These are phyloP conservation scores for Pulicaria dysenterica DNA, from an alignment of 129 eudicot genomes.

Conservation along the genomic window DNA sequence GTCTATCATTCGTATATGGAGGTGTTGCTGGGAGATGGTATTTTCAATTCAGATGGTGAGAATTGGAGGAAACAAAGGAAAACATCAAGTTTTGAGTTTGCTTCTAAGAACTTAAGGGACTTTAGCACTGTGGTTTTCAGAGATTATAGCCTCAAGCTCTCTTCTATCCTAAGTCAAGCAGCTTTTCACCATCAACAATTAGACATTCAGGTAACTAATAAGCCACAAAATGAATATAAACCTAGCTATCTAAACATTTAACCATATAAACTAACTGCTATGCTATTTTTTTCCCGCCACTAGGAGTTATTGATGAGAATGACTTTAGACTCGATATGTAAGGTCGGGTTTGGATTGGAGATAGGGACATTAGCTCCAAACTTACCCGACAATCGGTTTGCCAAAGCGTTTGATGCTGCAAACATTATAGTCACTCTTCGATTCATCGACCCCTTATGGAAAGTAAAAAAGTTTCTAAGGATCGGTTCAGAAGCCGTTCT, in stretches of 20 bases:
- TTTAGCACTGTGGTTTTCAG: conserved; percentile 92
- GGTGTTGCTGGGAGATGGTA: conserved; percentile 93
- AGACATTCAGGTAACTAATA: conserved; percentile 76
- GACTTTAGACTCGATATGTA: conserved; percentile 98
- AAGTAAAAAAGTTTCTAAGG: conserved; percentile 69
- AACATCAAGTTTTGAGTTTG: conserved; percentile 96
- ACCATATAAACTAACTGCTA: neutral
- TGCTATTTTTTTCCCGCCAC: neutral
- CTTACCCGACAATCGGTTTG: conserved; percentile 73
- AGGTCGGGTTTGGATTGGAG: conserved; percentile 97
- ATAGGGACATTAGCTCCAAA: conserved; percentile 83
- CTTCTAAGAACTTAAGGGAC: conserved; percentile 93
- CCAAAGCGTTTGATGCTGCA: conserved; percentile 86
- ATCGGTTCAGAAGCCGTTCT: conserved; percentile 90
- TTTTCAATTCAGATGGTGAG: conserved; percentile 95
- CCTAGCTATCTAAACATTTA: too few relatives aligned
- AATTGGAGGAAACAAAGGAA: conserved; percentile 93
- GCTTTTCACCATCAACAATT: conserved; percentile 49
- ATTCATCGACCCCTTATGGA: conserved; percentile 94
- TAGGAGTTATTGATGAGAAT: conserved; percentile 95
- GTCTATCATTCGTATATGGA: conserved; percentile 97
- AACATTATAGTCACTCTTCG: conserved; percentile 85
- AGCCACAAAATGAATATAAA: neutral
- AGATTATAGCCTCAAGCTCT: conserved; percentile 87
- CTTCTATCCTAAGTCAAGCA: conserved; percentile 56